Evolutionary conservation across 441 rosid species (phyloP).

Genomic region (Oxalis stricta): DNA sequence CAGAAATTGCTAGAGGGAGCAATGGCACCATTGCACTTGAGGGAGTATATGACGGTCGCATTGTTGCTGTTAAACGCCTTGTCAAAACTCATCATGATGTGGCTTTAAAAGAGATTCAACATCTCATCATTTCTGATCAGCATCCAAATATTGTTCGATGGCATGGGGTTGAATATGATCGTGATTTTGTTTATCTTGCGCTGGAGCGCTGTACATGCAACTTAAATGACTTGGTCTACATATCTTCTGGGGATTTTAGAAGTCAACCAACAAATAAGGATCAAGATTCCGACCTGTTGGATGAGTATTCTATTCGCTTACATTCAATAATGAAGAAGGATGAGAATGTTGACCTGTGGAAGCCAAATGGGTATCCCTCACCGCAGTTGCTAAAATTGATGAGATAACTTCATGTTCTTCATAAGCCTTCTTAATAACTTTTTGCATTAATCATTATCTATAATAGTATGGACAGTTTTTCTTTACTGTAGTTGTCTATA

Average conservation of each 20-base stretch:
- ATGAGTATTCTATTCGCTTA: conserved; percentile 20
- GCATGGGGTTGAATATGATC: conserved; percentile 78
- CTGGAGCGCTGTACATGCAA: conserved; percentile 83
- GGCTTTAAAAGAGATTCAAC: conserved; percentile 72
- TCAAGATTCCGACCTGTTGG: conserved; percentile 14
- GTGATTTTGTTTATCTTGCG: conserved; percentile 71
- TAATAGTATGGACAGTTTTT: neutral
- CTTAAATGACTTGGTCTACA: conserved; percentile 55
- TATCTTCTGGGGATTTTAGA: conserved; percentile 30
- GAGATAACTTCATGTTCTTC: conserved; percentile 37
- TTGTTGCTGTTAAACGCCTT: conserved; percentile 80
- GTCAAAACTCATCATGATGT: conserved; percentile 79
- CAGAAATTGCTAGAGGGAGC: conserved; percentile 80
- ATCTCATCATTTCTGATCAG: conserved; percentile 77
- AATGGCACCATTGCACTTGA: conserved; percentile 81
- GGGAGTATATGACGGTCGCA: conserved; percentile 64
- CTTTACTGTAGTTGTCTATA: neutral
- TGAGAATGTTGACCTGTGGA: conserved; percentile 49
- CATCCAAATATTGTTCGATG: conserved; percentile 84
- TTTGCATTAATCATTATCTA: neutral
- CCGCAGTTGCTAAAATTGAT: conserved; percentile 50
- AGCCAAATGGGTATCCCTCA: conserved; percentile 65
- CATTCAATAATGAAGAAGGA: conserved; percentile 26
- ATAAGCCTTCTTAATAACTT: neutral
- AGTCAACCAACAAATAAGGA: conserved; percentile 19